These are phyloP conservation scores for Hypoxylon fuscum DNA, from an alignment of 495 filamentous ascomycete species.

Conservation along the genomic window DNA sequence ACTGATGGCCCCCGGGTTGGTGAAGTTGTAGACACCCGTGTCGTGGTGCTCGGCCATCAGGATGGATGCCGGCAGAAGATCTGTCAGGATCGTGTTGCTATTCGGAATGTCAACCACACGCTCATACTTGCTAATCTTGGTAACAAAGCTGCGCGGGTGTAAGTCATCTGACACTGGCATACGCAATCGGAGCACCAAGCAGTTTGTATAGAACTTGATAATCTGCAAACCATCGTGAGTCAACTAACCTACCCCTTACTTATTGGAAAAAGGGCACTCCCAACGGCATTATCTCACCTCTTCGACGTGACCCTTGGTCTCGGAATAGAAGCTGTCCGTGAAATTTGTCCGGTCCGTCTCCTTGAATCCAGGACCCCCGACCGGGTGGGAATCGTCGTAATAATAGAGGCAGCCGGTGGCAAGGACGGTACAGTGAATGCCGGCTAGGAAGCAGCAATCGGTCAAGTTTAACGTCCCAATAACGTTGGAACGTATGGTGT, in stretches of 20 bases:
- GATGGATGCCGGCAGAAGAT: conserved; percentile 68
- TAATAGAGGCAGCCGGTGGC: conserved; percentile 72
- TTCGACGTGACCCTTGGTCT: conserved; percentile 71
- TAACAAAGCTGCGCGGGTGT: conserved; percentile 72
- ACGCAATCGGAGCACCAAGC: conserved; percentile 67
- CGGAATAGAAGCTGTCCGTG: conserved; percentile 71
- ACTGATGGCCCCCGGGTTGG: conserved; percentile 72
- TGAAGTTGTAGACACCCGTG: conserved; percentile 73
- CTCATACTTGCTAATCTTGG: conserved; percentile 72
- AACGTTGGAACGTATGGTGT: conserved; percentile 70
- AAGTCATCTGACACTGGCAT: conserved; percentile 77
- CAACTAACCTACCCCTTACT: conserved; percentile 3
- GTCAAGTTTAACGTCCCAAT: conserved; percentile 70
- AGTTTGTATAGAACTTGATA: conserved; percentile 67
- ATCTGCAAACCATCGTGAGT: conserved; percentile 51
- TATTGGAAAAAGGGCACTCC: neutral
- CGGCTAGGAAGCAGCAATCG: conserved; percentile 64
- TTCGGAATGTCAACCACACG: conserved; percentile 72
- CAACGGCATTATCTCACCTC: conserved; percentile 54
- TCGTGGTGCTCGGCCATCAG: conserved; percentile 68
- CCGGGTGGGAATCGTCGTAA: conserved; percentile 66
- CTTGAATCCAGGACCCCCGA: conserved; percentile 65
- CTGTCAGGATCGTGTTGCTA: conserved; percentile 71
- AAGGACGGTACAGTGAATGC: conserved; percentile 70
- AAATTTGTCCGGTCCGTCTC: conserved; percentile 73